Evolutionary conservation across 2,329 filamentous ascomycete species (phyloP), one percentile per base, ranked within the genome.

Genomic region (Thielaviopsis cerberus): DNA sequence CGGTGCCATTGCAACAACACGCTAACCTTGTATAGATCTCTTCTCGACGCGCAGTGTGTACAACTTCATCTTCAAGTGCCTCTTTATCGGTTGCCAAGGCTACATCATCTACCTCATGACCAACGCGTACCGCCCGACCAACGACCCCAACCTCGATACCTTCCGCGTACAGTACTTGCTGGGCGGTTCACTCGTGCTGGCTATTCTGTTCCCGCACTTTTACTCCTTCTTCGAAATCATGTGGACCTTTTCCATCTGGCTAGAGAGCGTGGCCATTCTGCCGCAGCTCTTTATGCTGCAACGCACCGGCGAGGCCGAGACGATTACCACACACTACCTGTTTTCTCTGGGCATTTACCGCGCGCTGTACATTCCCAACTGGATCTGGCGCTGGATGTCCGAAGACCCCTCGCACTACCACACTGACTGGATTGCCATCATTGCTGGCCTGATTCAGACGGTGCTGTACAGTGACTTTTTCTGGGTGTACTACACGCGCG

Each of bases 91-190:
- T 62, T 85, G 88, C 24, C 90, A 94, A 62, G 82, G 85, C 63
- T 98, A 98, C 76, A 94, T 90, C 66, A 82, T 98, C 70, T 97
- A 96, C 74, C 82, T 97, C 64, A 98, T 98, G 92, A 85, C 92
- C 62, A 94, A 88, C 65, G 87, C 91, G 66, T 98, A 92, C 80
- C 94, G 94, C 72, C 91, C 92, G 25, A 97, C 92, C 34, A 91
- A 95, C 73, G 92, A 98, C 68, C 88, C 91, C 57, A 95, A 94
- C 68, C 81, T 94, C 69, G 92, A 98, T 69, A 98, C 92, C 3
- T 97, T 98, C 78, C 89, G 90, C 65, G 88, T 97, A 53, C 86
- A 95, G 71, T 98, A 97, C 73, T 79, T 98, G 52, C 79, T 97
- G 26, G 89, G 80, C 51, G 88, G 85, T 57, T 86, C 88, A 61